Conservation (phyloP, 164 flowering plant species). For the Vitis cinerea region DNA sequence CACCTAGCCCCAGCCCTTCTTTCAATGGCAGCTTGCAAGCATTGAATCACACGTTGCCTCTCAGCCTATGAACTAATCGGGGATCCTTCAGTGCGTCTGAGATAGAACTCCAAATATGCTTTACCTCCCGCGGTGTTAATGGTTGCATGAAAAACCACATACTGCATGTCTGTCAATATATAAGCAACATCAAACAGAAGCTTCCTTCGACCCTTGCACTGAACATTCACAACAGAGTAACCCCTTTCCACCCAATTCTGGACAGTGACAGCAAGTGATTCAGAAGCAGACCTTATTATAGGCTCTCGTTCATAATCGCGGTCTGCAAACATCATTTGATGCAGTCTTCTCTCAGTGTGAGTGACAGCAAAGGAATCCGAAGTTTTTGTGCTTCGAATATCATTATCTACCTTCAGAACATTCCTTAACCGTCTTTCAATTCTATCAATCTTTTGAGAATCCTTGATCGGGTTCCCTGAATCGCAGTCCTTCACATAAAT, state of each 20-base stretch:
- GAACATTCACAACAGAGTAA: conserved; percentile 63
- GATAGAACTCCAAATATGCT: conserved; percentile 69
- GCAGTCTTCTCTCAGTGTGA: conserved; percentile 73
- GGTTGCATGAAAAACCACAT: conserved; percentile 70
- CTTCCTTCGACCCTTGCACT: conserved; percentile 57
- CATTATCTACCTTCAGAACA: conserved; percentile 69
- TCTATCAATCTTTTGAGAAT: conserved; percentile 38
- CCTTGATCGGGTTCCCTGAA: conserved; percentile 63
- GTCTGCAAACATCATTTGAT: conserved; percentile 87
- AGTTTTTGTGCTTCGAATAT: conserved; percentile 60
- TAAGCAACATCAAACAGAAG: conserved; percentile 71
- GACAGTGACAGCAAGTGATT: conserved; percentile 42
- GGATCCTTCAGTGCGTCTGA: conserved; percentile 72
- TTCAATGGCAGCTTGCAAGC: conserved; percentile 71
- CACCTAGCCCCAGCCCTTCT: conserved; percentile 70
- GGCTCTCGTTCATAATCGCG: conserved; percentile 65
- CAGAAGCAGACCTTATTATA: conserved; percentile 11
- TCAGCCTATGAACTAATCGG: conserved; percentile 82
- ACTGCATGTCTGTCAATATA: conserved; percentile 72
- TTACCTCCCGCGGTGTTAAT: conserved; percentile 40
- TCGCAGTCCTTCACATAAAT: conserved; percentile 60
- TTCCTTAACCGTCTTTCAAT: conserved; percentile 59
- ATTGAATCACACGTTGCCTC: conserved; percentile 65
- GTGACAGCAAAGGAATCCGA: conserved; percentile 57
- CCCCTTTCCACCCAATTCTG: conserved; percentile 59